Evolutionary conservation across 768 basidiomycete genomes (phyloP).

Genomic region (Podaxis sp.): DNA sequence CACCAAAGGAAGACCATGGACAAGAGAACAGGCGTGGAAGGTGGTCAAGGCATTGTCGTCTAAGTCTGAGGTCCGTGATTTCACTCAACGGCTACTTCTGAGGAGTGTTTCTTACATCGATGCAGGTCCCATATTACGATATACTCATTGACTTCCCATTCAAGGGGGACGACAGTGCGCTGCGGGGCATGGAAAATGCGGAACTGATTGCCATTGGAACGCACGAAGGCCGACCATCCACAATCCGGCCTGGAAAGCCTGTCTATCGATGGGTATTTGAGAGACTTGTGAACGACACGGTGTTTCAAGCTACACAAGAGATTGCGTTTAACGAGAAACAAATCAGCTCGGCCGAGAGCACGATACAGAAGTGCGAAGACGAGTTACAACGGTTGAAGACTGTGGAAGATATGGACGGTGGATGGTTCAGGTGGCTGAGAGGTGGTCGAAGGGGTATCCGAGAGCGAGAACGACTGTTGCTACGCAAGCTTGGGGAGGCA

Average conservation of each 20-base stretch:
- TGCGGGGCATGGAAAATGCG: slow-evolving; percentile 85
- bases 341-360: slow-evolving; percentile 57
- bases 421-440: slow-evolving; percentile 32
- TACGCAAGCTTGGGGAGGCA: slow-evolving; percentile 72
- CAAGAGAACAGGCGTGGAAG: slow-evolving; percentile 84
- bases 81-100: slow-evolving; percentile 15
- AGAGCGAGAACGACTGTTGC: slow-evolving; percentile 63
- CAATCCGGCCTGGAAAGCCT: slow-evolving; percentile 88
- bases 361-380: slow-evolving; percentile 69
- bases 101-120: neutral
- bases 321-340: slow-evolving; percentile 75
- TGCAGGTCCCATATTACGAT: slow-evolving; percentile 78
- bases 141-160: slow-evolving; percentile 82
- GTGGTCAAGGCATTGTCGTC: slow-evolving; percentile 73
- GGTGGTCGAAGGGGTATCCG: slow-evolving; percentile 51
- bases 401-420: slow-evolving; percentile 44
- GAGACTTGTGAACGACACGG: slow-evolving; percentile 70
- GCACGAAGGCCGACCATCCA: slow-evolving; percentile 81
- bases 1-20: slow-evolving; percentile 81
- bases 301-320: slow-evolving; percentile 82
- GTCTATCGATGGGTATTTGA: slow-evolving; percentile 86
- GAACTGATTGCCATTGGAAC: slow-evolving; percentile 84
- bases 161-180: slow-evolving; percentile 82
- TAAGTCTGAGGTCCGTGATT: slow-evolving; percentile 55
- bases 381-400: slow-evolving; percentile 75